Evolutionary conservation across 371 early-diverging fungal genomes (phyloP).

Genomic region (Rhizopus arrhizus): DNA sequence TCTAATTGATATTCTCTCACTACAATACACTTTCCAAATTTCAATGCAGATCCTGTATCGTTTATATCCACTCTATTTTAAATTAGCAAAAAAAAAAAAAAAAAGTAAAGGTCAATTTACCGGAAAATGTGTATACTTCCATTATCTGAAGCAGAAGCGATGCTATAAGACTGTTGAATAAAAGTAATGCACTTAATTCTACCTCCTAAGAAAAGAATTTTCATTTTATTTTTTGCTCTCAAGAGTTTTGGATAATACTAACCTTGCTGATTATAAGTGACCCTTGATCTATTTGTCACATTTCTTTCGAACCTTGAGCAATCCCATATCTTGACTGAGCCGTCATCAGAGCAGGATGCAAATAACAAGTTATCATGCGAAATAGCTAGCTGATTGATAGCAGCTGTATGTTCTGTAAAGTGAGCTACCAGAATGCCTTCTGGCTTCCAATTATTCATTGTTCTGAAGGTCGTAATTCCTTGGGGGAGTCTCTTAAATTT

Average conservation of each 20-base stretch:
- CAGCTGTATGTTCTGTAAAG: conserved; percentile 81
- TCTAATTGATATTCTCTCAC: conserved; percentile 59
- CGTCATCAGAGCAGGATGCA: conserved; percentile 85
- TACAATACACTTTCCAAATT: conserved; percentile 64
- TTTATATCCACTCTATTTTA: conserved; percentile 38
- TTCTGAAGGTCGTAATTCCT: conserved; percentile 35
- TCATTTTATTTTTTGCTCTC: neutral
- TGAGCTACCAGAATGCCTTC: conserved; percentile 75
- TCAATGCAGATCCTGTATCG: conserved; percentile 47
- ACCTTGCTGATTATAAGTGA: conserved; percentile 77
- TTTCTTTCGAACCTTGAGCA: conserved; percentile 78
- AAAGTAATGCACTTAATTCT: conserved; percentile 78
- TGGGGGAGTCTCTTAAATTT: conserved; percentile 43
- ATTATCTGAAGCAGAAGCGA: conserved; percentile 84
- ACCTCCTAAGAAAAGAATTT: conserved; percentile 56
- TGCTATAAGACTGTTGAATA: conserved; percentile 77
- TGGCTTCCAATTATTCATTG: conserved; percentile 48
- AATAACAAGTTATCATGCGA: conserved; percentile 82
- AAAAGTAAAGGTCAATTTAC: conserved; percentile 21
- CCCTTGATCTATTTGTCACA: conserved; percentile 78
- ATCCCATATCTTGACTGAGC: conserved; percentile 89
- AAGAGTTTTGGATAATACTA: conserved; percentile 9
- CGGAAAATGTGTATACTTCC: conserved; percentile 85
- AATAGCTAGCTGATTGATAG: conserved; percentile 74
- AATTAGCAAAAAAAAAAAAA: neutral